These are phyloP conservation scores for Thuja plicata DNA, from an alignment of 83 land plant species.

Conservation along the genomic window DNA sequence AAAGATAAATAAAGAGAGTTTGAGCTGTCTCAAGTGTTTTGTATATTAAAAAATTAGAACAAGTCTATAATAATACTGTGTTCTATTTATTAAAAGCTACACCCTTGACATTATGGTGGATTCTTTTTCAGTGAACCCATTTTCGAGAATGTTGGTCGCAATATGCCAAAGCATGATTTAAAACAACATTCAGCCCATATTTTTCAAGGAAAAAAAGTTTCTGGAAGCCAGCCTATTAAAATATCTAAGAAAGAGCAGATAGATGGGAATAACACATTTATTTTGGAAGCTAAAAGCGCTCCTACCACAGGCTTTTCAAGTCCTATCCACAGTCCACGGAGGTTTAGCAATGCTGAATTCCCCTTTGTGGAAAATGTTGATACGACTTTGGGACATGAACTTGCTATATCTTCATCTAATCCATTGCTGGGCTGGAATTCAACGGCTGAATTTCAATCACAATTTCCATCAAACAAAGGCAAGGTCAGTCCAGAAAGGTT, in stretches of 20 bases:
- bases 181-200: background rate
- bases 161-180: background rate
- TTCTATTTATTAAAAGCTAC: background rate
- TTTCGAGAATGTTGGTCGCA: background rate
- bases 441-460: conserved; percentile 24
- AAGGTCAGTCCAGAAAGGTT: conserved; percentile 30
- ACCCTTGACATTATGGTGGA: background rate
- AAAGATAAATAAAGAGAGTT: background rate
- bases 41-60: background rate
- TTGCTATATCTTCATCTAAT: conserved; percentile 13
- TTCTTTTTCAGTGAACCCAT: background rate
- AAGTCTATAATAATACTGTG: background rate
- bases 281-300: conserved; percentile 29
- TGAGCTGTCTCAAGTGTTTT: background rate
- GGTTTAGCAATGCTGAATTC: conserved; percentile 25
- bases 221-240: conserved; percentile 5
- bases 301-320: conserved; percentile 52
- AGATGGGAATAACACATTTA: background rate
- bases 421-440: background rate
- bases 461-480: conserved; percentile 25
- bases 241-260: background rate
- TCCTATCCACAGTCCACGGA: conserved; percentile 49
- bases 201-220: background rate
- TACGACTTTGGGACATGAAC: background rate
- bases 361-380: background rate